Conservation (phyloP, 805 yeast species). For the Wickerhamomyces tratensis region DNA sequence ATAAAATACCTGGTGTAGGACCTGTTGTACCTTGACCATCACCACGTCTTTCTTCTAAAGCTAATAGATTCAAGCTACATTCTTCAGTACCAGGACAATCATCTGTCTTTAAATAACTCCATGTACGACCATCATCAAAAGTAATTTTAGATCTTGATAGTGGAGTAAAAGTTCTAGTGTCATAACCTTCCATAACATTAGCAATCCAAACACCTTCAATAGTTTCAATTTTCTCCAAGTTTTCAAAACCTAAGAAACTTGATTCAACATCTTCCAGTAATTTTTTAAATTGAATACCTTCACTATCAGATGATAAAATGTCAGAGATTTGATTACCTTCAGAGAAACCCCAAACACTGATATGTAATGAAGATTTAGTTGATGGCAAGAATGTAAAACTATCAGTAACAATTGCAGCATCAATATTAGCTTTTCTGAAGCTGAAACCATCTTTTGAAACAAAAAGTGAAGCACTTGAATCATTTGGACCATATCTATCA, state of each 20-base stretch:
- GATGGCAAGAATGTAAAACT: constrained; percentile 25
- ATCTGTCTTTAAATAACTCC: constrained; percentile 20
- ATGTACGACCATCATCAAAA: constrained; percentile 29
- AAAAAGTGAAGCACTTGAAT: constrained; percentile 13
- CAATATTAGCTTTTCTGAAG: constrained; percentile 25
- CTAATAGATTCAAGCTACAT: constrained; percentile 26
- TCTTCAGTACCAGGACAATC: constrained; percentile 19
- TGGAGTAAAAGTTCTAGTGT: constrained; percentile 9
- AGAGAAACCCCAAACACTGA: constrained; percentile 20
- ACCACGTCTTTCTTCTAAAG: constrained; percentile 22
- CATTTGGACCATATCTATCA: constrained; percentile 10
- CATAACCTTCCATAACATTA: constrained; percentile 20
- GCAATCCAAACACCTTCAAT: constrained; percentile 65
- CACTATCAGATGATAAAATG: constrained; percentile 29
- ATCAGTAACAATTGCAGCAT: constrained; percentile 10
- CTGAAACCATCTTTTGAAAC: constrained; percentile 24
- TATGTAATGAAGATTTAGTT: constrained; percentile 28
- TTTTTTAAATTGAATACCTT: constrained; percentile 42
- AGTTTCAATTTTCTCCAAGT: constrained; percentile 31
- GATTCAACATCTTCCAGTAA: constrained; percentile 30
- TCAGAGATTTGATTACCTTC: constrained; percentile 15
- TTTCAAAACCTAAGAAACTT: constrained; percentile 19
- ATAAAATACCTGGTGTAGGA: constrained; percentile 34
- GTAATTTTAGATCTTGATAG: constrained; percentile 23
- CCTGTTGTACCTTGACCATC: constrained; percentile 19